Conservation (phyloP, 257 asterid genomes). For the Craterostigma plantagineum region DNA sequence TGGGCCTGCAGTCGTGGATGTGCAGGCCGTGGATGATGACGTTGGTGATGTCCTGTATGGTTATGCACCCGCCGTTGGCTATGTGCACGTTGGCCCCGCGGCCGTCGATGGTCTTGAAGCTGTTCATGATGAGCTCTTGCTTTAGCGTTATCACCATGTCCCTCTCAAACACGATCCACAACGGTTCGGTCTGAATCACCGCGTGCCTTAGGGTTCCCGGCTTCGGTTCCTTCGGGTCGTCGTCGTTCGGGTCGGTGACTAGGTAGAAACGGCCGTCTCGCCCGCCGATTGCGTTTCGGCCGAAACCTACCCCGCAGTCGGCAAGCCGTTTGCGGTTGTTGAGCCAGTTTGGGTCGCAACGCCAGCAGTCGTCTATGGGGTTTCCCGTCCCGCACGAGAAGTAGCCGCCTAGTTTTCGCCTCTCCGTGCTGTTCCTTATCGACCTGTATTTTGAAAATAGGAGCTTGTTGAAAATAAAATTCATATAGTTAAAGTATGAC, state of each 20-base stretch:
- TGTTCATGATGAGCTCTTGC: slow-evolving; percentile 85
- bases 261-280: slow-evolving; percentile 70
- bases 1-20: slow-evolving; percentile 64
- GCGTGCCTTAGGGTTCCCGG: slow-evolving; percentile 84
- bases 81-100: slow-evolving; percentile 78
- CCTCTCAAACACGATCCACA: slow-evolving; percentile 70
- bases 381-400: slow-evolving; percentile 85
- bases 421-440: slow-evolving; percentile 49
- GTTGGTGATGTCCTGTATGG: slow-evolving; percentile 56
- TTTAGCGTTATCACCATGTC: slow-evolving; percentile 70
- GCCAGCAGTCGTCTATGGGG: slow-evolving; percentile 91
- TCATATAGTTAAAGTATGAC: too few relatives aligned
- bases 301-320: slow-evolving; percentile 80
- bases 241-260: slow-evolving; percentile 43
- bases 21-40: slow-evolving; percentile 70
- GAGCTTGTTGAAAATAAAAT: too few relatives aligned
- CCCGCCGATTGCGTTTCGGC: slow-evolving; percentile 83
- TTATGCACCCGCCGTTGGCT: slow-evolving; percentile 67
- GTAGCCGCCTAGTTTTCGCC: slow-evolving; percentile 51
- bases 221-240: slow-evolving; percentile 50
- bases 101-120: slow-evolving; percentile 82
- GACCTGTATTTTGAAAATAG: too few relatives aligned
- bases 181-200: slow-evolving; percentile 66
- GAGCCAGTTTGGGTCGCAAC: slow-evolving; percentile 60
- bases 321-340: slow-evolving; percentile 56